Percentiles rank a stretch among this genome's conserved stretches.
These are phyloP conservation scores for Aureobasidium leucospermi DNA, from an alignment of 2,329 filamentous ascomycete species.

Conservation along the genomic window DNA sequence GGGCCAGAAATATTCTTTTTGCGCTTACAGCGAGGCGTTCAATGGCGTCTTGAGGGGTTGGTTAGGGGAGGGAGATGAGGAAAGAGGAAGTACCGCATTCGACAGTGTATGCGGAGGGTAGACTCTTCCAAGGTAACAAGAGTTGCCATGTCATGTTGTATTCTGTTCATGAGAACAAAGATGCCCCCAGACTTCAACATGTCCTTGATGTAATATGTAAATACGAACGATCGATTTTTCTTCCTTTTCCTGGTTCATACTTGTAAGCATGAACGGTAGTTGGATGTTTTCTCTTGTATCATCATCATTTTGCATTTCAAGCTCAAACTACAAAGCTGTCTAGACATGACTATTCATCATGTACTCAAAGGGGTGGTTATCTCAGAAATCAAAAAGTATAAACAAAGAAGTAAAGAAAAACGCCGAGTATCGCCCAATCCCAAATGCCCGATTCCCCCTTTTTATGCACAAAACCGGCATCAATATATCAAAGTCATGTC, in stretches of 20 bases:
- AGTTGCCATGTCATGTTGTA: neutral
- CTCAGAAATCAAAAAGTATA: neutral
- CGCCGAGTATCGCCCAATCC: neutral
- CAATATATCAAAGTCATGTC: neutral
- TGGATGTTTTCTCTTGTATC: neutral
- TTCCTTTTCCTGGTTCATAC: neutral
- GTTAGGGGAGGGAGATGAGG: neutral
- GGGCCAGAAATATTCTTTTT: neutral
- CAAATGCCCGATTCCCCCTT: neutral
- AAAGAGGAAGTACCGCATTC: too few relatives aligned
- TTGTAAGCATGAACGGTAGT: too few relatives aligned
- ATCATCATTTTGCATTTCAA: neutral
- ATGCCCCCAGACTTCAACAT: neutral
- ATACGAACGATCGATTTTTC: neutral
- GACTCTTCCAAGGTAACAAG: neutral
- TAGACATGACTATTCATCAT: neutral
- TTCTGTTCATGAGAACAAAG: neutral
- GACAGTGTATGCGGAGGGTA: too few relatives aligned
- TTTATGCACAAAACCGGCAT: neutral
- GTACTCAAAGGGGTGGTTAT: neutral
- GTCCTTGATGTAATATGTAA: neutral
- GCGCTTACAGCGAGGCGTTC: conserved; percentile 3
- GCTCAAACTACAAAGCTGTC: neutral
- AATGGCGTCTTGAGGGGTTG: conserved; percentile 2
- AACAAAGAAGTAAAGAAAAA: neutral